phyloP scores from a whole-genome alignment of 805 yeast genomes.

The Metschnikowia santaceciliae region DNA sequence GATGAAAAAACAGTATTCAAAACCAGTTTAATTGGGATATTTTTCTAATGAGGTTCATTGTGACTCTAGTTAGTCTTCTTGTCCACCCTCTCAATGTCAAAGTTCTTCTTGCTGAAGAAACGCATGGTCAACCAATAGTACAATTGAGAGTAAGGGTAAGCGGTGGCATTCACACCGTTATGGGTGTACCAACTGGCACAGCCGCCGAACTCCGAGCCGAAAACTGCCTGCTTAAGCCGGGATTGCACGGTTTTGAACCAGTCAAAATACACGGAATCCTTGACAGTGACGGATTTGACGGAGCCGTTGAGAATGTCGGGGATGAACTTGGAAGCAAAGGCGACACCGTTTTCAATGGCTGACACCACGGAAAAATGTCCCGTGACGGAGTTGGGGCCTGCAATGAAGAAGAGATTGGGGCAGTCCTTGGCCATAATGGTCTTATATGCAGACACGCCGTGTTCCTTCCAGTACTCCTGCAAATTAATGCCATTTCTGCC shows the following conservation, averaged over 20 bases:
- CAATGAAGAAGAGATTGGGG: constrained; percentile 35
- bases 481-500: constrained; percentile 27
- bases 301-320: constrained; percentile 26
- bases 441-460: constrained; percentile 34
- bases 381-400: constrained; percentile 41
- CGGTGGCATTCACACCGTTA: constrained; percentile 15
- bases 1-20: no score
- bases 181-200: constrained; percentile 38
- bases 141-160: constrained; percentile 37
- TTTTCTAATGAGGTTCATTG: neutral
- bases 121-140: constrained; percentile 22
- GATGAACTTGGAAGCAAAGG: constrained; percentile 22
- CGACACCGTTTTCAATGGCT: constrained; percentile 34
- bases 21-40: no score
- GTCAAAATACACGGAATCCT: constrained; percentile 27
- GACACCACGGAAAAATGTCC: constrained; percentile 41
- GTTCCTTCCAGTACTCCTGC: constrained; percentile 24
- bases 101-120: constrained; percentile 7
- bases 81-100: constrained; percentile 11
- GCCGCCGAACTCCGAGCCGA: constrained; percentile 38
- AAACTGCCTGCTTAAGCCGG: constrained; percentile 27
- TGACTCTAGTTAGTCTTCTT: constrained; percentile 3
- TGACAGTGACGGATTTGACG: constrained; percentile 28
- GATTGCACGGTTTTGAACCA: constrained; percentile 31
- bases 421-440: constrained; percentile 29